A percentile compares a stretch with the other conserved stretches of the same genome.
phyloP scores from a whole-genome alignment of 495 filamentous ascomycete genomes.

The Thozetella sp. region DNA sequence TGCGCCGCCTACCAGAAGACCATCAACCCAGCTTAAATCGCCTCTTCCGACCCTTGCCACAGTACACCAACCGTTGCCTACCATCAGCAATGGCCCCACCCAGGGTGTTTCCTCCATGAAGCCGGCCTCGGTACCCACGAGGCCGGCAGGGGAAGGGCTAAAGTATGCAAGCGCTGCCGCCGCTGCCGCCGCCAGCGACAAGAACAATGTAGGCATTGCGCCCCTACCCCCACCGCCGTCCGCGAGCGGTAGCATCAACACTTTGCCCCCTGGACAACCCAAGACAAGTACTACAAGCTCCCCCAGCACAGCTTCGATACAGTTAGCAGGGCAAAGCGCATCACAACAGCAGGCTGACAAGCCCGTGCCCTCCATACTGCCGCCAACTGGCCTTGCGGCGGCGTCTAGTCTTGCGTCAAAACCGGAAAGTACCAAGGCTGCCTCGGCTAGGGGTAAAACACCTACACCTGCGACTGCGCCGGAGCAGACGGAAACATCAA shows the following conservation, averaged over 20 bases:
- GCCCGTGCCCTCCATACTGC: slow-evolving; percentile 16
- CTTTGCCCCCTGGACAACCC: slow-evolving; percentile 42
- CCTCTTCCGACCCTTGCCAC: slow-evolving; percentile 90
- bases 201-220: slow-evolving; percentile 92
- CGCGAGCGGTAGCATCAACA: slow-evolving; percentile 40
- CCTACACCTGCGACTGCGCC: slow-evolving; percentile 24
- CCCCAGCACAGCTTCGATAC: slow-evolving; percentile 36
- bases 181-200: slow-evolving; percentile 91
- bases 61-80: slow-evolving; percentile 69
- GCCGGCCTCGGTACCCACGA: slow-evolving; percentile 83
- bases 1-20: slow-evolving; percentile 63
- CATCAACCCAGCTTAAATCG: slow-evolving; percentile 90
- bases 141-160: slow-evolving; percentile 83
- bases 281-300: slow-evolving; percentile 47
- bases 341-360: slow-evolving; percentile 30
- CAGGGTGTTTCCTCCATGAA: slow-evolving; percentile 68
- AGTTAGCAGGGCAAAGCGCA: slow-evolving; percentile 32
- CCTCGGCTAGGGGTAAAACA: slow-evolving; percentile 39
- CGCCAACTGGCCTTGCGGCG: slow-evolving; percentile 17
- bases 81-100: slow-evolving; percentile 59
- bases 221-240: slow-evolving; percentile 87
- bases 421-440: slow-evolving; percentile 14
- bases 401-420: slow-evolving; percentile 12
- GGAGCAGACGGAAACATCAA: slow-evolving; percentile 34
- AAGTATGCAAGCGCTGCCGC: slow-evolving; percentile 98